Conservation (phyloP, 768 basidiomycete species). For the Lactarius quietus region DNA sequence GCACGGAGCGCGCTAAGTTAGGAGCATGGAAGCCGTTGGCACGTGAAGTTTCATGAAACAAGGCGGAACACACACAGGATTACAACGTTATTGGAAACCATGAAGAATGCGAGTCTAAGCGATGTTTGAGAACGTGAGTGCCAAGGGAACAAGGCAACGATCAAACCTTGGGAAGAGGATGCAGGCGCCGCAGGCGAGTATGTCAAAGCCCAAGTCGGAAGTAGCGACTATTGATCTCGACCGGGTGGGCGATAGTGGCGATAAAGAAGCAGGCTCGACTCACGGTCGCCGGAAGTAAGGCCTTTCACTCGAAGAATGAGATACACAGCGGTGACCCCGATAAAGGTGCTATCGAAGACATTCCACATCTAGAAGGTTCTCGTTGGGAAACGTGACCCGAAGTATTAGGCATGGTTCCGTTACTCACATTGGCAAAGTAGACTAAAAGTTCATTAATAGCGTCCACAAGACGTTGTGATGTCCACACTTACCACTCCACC, state of each 20-base stretch:
- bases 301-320: constrained; percentile 62
- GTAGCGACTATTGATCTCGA: constrained; percentile 19
- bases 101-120: constrained; percentile 70
- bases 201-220: constrained; percentile 73
- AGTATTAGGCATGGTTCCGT: not conserved
- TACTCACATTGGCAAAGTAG: constrained; percentile 74
- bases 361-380: constrained; percentile 71
- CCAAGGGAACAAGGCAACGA: not conserved
- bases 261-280: constrained; percentile 20
- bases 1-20: constrained; percentile 75
- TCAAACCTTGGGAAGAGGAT: constrained; percentile 76
- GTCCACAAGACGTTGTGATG: not conserved
- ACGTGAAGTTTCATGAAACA: not conserved
- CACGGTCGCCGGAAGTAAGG: constrained; percentile 51
- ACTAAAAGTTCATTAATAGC: constrained; percentile 39
- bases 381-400: not conserved
- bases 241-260: not conserved
- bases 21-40: not conserved
- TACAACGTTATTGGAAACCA: constrained; percentile 73
- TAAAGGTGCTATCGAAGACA: constrained; percentile 77
- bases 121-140: constrained; percentile 4
- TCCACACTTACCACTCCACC: constrained; percentile 70
- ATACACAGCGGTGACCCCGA: constrained; percentile 66
- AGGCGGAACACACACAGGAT: constrained; percentile 52
- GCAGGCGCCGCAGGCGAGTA: constrained; percentile 80